A percentile compares a stretch with the other conserved stretches of the same genome.
These are phyloP conservation scores for Pseudogymnoascus sp. DNA, from an alignment of 2,329 filamentous ascomycete species.

Conservation along the genomic window DNA sequence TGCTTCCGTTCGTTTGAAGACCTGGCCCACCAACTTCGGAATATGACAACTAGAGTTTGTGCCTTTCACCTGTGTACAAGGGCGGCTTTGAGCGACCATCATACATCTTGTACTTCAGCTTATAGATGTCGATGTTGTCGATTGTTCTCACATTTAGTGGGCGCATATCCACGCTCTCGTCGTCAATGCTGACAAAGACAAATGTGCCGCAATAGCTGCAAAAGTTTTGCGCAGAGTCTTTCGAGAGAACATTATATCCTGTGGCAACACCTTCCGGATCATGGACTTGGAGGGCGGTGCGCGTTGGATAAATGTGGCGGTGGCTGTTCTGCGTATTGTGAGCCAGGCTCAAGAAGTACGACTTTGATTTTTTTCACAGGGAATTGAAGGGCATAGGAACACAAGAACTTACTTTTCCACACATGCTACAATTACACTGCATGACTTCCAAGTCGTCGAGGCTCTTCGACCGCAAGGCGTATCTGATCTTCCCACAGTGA, in stretches of 20 bases:
- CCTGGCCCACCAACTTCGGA: neutral
- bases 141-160: slow-evolving; percentile 18
- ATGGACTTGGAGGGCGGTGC: slow-evolving; percentile 9
- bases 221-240: slow-evolving; percentile 18
- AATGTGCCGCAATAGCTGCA: slow-evolving; percentile 17
- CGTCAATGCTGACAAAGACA: slow-evolving; percentile 18
- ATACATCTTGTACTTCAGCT: slow-evolving; percentile 13
- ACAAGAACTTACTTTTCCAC: slow-evolving; percentile 16
- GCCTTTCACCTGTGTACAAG: slow-evolving; percentile 12
- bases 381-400: neutral
- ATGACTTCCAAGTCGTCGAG: slow-evolving; percentile 17
- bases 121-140: slow-evolving; percentile 11
- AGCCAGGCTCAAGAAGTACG: neutral
- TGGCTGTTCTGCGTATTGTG: slow-evolving; percentile 16
- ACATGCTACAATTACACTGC: slow-evolving; percentile 23
- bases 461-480: slow-evolving; percentile 15
- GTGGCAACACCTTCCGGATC: slow-evolving; percentile 13
- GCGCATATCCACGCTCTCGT: slow-evolving; percentile 13
- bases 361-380: neutral
- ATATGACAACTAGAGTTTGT: neutral
- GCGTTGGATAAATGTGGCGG: slow-evolving; percentile 18
- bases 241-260: slow-evolving; percentile 16
- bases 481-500: slow-evolving; percentile 22
- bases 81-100: slow-evolving; percentile 15
- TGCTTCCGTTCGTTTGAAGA: neutral